A percentile compares a stretch with the other conserved stretches of the same genome.
Conservation (phyloP, 495 filamentous ascomycete species). For the Saxophila tyrrhenica region DNA sequence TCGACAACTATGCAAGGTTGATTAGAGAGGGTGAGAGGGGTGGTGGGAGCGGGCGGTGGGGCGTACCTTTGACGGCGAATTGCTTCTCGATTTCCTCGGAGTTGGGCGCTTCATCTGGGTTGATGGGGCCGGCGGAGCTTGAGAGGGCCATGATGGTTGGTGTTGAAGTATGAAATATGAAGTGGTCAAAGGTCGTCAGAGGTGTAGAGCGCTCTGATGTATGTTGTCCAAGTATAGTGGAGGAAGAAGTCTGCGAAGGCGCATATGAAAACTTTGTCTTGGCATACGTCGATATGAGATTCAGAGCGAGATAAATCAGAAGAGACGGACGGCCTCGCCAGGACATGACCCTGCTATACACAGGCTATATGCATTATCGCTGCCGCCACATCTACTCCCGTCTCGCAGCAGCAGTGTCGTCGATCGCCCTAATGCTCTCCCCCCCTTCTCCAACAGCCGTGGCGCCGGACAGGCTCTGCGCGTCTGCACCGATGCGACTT, state of each 20-base stretch:
- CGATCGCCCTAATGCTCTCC: not conserved
- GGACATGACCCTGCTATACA: too few species aligned
- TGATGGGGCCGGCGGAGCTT: constrained; percentile 13
- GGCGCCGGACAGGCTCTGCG: constrained; percentile 2
- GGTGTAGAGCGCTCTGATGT: too few species aligned
- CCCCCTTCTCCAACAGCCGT: not conserved
- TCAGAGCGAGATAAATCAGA: too few species aligned
- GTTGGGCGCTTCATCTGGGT: constrained; percentile 62
- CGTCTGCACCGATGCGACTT: not conserved
- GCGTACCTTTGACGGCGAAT: constrained; percentile 88
- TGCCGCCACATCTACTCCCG: not conserved
- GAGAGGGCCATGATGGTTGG: not conserved
- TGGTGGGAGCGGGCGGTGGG: not conserved
- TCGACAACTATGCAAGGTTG: constrained; percentile 55
- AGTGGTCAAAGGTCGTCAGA: too few species aligned
- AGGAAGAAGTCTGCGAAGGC: too few species aligned
- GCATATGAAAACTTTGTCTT: too few species aligned
- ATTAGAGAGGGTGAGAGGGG: not conserved
- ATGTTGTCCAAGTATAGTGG: too few species aligned
- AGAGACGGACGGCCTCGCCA: too few species aligned
- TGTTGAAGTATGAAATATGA: too few species aligned
- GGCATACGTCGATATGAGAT: too few species aligned
- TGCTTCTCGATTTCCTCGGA: constrained; percentile 98
- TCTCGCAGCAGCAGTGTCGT: not conserved
- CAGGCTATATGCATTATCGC: too few species aligned